phyloP scores from a whole-genome alignment of 2,329 filamentous ascomycete species.

The Onygenales sp. region DNA sequence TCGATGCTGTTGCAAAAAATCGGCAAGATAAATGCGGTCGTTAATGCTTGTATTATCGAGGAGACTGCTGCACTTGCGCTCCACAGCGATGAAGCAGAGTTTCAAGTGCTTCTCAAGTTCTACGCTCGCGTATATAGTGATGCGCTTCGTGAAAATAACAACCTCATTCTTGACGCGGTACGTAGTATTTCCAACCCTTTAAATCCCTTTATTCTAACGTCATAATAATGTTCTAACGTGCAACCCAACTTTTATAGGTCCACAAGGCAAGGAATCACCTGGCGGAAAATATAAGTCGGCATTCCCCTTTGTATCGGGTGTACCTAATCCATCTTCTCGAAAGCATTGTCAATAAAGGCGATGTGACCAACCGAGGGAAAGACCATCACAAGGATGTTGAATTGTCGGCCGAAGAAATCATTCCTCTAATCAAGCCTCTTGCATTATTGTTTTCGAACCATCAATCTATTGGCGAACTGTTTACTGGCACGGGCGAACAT shows the following conservation, averaged over 20 bases:
- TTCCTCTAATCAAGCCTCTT: slow-evolving; percentile 77
- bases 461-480: slow-evolving; percentile 14
- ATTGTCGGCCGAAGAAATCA: slow-evolving; percentile 76
- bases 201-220: too few relatives aligned
- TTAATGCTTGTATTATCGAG: slow-evolving; percentile 77
- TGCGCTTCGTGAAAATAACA: slow-evolving; percentile 60
- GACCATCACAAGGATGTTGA: slow-evolving; percentile 70
- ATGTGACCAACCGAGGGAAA: slow-evolving; percentile 65
- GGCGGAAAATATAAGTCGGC: slow-evolving; percentile 55
- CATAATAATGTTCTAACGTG: not conserved
- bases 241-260: slow-evolving; percentile 39
- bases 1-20: slow-evolving; percentile 97
- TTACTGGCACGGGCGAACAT: slow-evolving; percentile 24
- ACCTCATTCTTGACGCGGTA: slow-evolving; percentile 61
- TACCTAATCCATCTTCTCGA: slow-evolving; percentile 80
- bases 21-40: slow-evolving; percentile 65
- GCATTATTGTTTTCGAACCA: slow-evolving; percentile 63
- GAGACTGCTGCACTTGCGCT: slow-evolving; percentile 72
- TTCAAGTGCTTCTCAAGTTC: slow-evolving; percentile 75
- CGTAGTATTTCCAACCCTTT: slow-evolving; percentile 21
- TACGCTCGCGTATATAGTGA: slow-evolving; percentile 68
- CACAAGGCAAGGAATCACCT: slow-evolving; percentile 72
- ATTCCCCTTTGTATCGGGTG: slow-evolving; percentile 68
- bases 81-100: slow-evolving; percentile 68
- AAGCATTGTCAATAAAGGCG: slow-evolving; percentile 80